These are phyloP conservation scores for Cytospora chrysosperma DNA, from an alignment of 2,329 filamentous ascomycete species.

Conservation along the genomic window DNA sequence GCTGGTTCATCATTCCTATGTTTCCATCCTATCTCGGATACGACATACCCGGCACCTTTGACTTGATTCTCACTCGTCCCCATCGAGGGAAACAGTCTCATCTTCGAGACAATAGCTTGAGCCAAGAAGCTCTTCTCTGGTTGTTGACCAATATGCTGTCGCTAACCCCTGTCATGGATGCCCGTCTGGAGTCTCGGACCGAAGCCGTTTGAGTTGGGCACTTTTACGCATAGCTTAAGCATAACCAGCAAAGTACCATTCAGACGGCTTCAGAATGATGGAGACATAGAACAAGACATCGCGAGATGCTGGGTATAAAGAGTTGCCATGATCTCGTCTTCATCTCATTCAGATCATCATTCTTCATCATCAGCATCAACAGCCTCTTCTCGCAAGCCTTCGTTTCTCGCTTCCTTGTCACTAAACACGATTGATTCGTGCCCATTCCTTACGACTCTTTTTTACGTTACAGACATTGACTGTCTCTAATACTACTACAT, in stretches of 20 bases:
- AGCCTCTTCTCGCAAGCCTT: conserved; percentile 11
- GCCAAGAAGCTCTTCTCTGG: background rate
- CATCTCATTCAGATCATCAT: background rate
- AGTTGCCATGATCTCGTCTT: background rate
- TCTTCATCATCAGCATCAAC: conserved; percentile 13
- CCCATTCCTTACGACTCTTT: conserved; percentile 5
- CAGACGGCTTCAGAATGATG: background rate
- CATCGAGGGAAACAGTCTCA: conserved; percentile 4
- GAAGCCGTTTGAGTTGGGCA: background rate
- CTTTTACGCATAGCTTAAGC: background rate
- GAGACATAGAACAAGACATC: background rate
- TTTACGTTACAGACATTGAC: background rate
- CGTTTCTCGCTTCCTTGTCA: background rate
- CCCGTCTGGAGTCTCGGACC: background rate
- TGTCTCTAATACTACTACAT: conserved; percentile 10
- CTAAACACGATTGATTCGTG: conserved; percentile 17
- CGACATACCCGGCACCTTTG: background rate
- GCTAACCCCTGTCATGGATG: conserved; percentile 7
- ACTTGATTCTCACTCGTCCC: conserved; percentile 2
- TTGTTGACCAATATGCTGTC: background rate
- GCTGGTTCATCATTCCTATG: background rate
- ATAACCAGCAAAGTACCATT: background rate
- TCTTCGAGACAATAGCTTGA: background rate
- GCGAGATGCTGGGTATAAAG: conserved; percentile 9
- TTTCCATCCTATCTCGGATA: background rate